Evolutionary conservation across 2,329 filamentous ascomycete genomes (phyloP), one percentile per base, ranked within the genome.

Genomic region (Chalaropsis thielavioides): DNA sequence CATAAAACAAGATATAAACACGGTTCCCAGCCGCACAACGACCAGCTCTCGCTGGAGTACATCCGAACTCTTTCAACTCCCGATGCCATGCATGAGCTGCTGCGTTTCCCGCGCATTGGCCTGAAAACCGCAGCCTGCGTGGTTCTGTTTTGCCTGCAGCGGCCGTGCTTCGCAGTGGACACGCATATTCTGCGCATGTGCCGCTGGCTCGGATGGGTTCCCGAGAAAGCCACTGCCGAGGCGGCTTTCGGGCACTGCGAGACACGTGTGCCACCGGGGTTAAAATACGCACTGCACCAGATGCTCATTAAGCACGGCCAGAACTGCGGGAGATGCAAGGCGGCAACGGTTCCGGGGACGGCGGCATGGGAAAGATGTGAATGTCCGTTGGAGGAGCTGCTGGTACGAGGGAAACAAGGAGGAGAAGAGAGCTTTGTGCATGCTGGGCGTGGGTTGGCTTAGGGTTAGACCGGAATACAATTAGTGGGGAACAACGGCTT

Each of bases 101-200:
- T 77, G 43, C 75, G 74, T 54, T 79, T 79, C 62, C 78, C 77
- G 3, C 81, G 81, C 0, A 78, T 84, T 56, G 81, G 81, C 0
- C 76, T 82, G 65, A 84, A 84, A 72, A 83, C 81, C 5, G 77
- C 81, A 2, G 78, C 80, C 17, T 84, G 81, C 63, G 79, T 83
- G 15, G 72, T 80, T n/a, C 74, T 83, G 11, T 83, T 83, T 70
- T 82, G 79, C 69, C 73, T 83, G 61, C 76, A 77, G 66, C 72
- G 75, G 35, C 78, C 79, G 2, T 79, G 79, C 69, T 83, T 83
- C 69, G 81, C 81, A 0, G 81, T 83, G 1, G 81, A 83, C 69
- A 83, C 81, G 0, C 81, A 84, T 68, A 80, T 83, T 44, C 76
- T 76, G 69, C 77, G 80, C 24, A 75, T 82, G 66, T 77, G 78